Percentiles rank a stretch among this genome's conserved stretches.
phyloP scores from a whole-genome alignment of 1,284 basidiomycete genomes.

The Cerrena zonata region DNA sequence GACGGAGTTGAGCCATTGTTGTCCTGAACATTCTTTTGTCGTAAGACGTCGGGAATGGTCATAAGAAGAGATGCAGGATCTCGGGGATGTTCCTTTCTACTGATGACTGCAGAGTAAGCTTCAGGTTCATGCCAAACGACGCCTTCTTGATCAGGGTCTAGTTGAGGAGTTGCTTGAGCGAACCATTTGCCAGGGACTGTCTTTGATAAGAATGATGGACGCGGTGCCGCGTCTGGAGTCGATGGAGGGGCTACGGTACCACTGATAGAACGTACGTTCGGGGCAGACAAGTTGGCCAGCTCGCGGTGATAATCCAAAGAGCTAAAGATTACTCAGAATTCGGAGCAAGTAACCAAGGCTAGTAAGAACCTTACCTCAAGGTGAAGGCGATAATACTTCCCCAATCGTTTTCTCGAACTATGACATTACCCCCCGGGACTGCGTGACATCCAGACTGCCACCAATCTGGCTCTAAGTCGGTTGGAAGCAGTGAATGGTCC shows the following conservation, averaged over 20 bases:
- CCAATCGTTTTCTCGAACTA: conserved; percentile 68
- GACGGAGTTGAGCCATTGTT: conserved; percentile 4
- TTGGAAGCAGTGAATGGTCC: conserved; percentile 23
- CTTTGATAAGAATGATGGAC: conserved; percentile 41
- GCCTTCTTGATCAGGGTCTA: conserved; percentile 55
- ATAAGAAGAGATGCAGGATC: conserved; percentile 49
- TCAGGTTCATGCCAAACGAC: conserved; percentile 59
- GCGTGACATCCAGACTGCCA: conserved; percentile 57
- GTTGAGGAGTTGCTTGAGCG: conserved; percentile 33
- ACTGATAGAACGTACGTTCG: conserved; percentile 14
- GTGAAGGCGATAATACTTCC: conserved; percentile 73
- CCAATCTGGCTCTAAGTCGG: conserved; percentile 52
- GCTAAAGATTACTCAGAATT: conserved; percentile 27
- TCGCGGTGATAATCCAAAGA: conserved; percentile 59
- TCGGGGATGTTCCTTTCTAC: conserved; percentile 55
- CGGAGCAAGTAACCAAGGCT: not conserved
- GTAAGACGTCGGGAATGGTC: conserved; percentile 55
- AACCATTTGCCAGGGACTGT: conserved; percentile 46
- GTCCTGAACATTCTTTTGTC: conserved; percentile 33
- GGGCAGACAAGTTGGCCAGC: conserved; percentile 39
- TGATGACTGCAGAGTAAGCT: conserved; percentile 51
- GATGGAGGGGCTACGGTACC: conserved; percentile 23
- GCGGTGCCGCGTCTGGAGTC: conserved; percentile 17
- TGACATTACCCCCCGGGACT: conserved; percentile 59
- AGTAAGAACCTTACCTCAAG: conserved; percentile 41